These are phyloP conservation scores for Sugiyamaella pinicola DNA, from an alignment of 1,139 yeast species.

Conservation along the genomic window DNA sequence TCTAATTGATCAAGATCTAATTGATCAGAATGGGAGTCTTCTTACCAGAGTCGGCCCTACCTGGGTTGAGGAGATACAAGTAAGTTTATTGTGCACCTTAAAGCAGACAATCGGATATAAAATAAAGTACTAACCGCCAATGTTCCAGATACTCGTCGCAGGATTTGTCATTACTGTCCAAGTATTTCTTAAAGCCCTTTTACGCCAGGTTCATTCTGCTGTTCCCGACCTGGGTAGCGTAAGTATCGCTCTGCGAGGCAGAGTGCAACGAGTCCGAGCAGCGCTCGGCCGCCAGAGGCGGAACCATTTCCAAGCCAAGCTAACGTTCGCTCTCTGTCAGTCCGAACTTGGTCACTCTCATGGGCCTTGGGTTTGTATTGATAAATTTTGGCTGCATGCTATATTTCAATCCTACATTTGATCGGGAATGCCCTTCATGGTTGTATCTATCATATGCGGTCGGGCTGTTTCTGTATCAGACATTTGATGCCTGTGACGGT, in stretches of 20 bases:
- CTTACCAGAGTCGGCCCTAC: slow-evolving; percentile 61
- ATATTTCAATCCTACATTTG: slow-evolving; percentile 71
- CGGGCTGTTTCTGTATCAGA: slow-evolving; percentile 87
- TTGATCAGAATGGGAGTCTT: slow-evolving; percentile 66
- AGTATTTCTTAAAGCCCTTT: slow-evolving; percentile 74
- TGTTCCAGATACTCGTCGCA: slow-evolving; percentile 58
- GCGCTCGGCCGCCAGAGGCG: not conserved
- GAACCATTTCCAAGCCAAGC: too few species aligned
- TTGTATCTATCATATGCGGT: slow-evolving; percentile 76
- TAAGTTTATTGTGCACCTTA: slow-evolving; percentile 43
- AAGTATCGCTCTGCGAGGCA: not conserved
- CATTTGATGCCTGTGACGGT: slow-evolving; percentile 97
- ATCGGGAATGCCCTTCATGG: slow-evolving; percentile 71
- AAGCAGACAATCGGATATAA: not conserved
- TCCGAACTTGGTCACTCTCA: slow-evolving; percentile 75
- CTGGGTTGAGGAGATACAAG: slow-evolving; percentile 67
- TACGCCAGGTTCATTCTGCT: slow-evolving; percentile 65
- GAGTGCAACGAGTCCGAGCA: slow-evolving; percentile 20
- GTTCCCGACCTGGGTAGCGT: slow-evolving; percentile 83
- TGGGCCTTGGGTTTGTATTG: slow-evolving; percentile 72
- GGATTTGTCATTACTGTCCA: slow-evolving; percentile 78
- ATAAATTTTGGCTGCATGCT: slow-evolving; percentile 66
- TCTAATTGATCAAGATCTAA: not conserved
- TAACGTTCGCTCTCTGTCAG: not conserved
- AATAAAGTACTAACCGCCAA: not conserved